Percentiles rank a stretch among this genome's conserved stretches.
Conservation (phyloP, 1,284 basidiomycete species). For the Tilletiopsis washingtonensis region DNA sequence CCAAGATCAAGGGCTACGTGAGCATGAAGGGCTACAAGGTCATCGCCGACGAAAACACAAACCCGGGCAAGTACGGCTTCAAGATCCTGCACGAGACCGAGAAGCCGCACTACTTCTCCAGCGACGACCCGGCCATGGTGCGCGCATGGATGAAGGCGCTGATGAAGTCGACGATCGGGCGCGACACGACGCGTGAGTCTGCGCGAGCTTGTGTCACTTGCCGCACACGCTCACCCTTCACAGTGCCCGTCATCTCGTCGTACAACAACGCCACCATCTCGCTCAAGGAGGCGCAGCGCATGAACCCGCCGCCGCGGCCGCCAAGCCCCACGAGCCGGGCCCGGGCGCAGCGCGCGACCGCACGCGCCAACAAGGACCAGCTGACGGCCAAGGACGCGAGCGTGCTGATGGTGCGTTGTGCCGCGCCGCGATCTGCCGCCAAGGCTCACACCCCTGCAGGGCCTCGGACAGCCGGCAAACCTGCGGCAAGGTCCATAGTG, state of each 20-base stretch:
- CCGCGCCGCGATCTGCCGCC: neutral
- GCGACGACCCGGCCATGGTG: slow-evolving; percentile 71
- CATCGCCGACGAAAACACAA: slow-evolving; percentile 80
- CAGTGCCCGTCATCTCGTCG: slow-evolving; percentile 76
- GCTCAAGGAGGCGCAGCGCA: slow-evolving; percentile 83
- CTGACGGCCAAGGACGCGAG: slow-evolving; percentile 59
- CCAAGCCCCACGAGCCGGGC: slow-evolving; percentile 82
- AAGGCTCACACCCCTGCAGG: neutral
- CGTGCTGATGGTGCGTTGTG: slow-evolving; percentile 38
- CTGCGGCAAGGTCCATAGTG: neutral
- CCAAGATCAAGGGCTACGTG: slow-evolving; percentile 84
- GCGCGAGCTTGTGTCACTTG: neutral
- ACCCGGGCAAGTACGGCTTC: slow-evolving; percentile 91
- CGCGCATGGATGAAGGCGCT: slow-evolving; percentile 99
- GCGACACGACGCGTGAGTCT: slow-evolving; percentile 48
- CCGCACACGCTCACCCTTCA: neutral
- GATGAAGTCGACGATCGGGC: slow-evolving; percentile 94
- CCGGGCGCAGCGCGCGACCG: slow-evolving; percentile 77
- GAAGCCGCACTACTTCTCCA: slow-evolving; percentile 83
- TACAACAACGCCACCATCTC: slow-evolving; percentile 97
- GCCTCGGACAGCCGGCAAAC: neutral
- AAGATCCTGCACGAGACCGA: slow-evolving; percentile 81
- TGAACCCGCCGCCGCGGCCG: slow-evolving; percentile 88
- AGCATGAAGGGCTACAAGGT: slow-evolving; percentile 88
- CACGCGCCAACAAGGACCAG: slow-evolving; percentile 80